Evolutionary conservation across 768 basidiomycete genomes (phyloP), one percentile per base, ranked within the genome.

Genomic region (Tephrocybe sp.): DNA sequence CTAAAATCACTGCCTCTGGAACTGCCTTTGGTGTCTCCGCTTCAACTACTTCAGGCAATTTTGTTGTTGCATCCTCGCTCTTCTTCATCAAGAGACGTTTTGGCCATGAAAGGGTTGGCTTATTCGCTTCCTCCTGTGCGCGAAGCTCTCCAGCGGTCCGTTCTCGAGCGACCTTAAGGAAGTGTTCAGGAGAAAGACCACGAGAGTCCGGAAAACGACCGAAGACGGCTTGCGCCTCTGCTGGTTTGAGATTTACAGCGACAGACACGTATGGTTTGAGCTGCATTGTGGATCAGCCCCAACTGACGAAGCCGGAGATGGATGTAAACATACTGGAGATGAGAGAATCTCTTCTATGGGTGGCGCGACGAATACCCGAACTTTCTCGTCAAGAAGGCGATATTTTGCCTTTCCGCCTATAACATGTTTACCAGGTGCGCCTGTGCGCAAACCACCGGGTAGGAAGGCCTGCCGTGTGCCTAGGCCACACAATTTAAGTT

Each of bases 391-490:
- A 49, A 91, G 59, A 14, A 97, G 73, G 48, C 86, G 76, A 68
- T 93, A 94, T 65, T 93, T 90, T 36, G 86, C 77, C 62, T 85
- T 84, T 36, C 91, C 90, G 36, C 78, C 67, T 17, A 90, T 71
- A 44, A 92, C 84, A 68, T 93, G 90, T 65, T 86, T 83, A 66
- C 93, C 91, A 17, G 92, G 92, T 21, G 93, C 89, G 53, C 92
- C 93, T 0, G 92, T 95, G 39, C 93, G 83, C 63, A 81, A 85
- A 20, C 90, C 89, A 55, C 91, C 90, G 7, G 91, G 90, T 24
- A 93, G 82, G 51, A 74, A 78, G 0, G 93, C 87, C 65, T 93
- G 92, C 33, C 93, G 73, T 18, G 86, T 94, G 32, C 93, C 92
- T 93, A 33, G 14, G 58, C 10, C 50, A 45, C 20, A 42, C 36